Conservation (phyloP, 768 basidiomycete genomes). For the Boletus bicolor region DNA sequence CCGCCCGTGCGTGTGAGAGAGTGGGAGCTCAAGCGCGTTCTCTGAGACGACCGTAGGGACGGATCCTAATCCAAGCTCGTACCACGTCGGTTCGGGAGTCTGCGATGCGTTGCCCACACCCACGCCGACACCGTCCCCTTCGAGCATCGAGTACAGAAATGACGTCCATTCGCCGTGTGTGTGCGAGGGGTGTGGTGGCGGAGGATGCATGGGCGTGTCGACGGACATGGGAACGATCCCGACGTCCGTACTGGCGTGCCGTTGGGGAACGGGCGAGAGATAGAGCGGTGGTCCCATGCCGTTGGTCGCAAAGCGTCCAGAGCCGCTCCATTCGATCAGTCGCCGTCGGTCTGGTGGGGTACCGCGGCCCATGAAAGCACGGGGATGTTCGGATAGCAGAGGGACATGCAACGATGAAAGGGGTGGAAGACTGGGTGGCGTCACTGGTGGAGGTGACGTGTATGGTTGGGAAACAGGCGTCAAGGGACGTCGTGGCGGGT, state of each 20-base stretch:
- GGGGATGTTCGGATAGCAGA: constrained; percentile 30
- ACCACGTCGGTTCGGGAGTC: constrained; percentile 23
- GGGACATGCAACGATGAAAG: constrained; percentile 33
- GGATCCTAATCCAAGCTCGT: constrained; percentile 27
- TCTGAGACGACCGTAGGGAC: constrained; percentile 10
- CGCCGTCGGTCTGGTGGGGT: constrained; percentile 31
- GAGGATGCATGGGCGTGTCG: constrained; percentile 9
- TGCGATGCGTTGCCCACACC: constrained; percentile 5
- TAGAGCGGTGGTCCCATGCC: constrained; percentile 27
- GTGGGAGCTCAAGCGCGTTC: constrained; percentile 13
- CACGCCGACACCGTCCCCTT: constrained; percentile 26
- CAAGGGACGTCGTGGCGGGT: constrained; percentile 1
- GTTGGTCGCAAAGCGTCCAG: constrained; percentile 12
- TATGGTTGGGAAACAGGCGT: constrained; percentile 3
- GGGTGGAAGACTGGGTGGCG: constrained; percentile 15
- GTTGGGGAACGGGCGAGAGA: constrained; percentile 26
- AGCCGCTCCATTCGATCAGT: constrained; percentile 30
- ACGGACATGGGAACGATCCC: constrained; percentile 24
- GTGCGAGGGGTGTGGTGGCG: constrained; percentile 2
- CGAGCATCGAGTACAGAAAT: constrained; percentile 34
- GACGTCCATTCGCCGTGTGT: constrained; percentile 32
- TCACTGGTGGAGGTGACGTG: constrained; percentile 3
- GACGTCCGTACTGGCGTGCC: constrained; percentile 6
- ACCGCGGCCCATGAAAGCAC: constrained; percentile 35
- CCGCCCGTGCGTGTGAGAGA: constrained; percentile 2